Evolutionary conservation across 257 asterid genomes (phyloP).

Genomic region (Solanum tacnaense): DNA sequence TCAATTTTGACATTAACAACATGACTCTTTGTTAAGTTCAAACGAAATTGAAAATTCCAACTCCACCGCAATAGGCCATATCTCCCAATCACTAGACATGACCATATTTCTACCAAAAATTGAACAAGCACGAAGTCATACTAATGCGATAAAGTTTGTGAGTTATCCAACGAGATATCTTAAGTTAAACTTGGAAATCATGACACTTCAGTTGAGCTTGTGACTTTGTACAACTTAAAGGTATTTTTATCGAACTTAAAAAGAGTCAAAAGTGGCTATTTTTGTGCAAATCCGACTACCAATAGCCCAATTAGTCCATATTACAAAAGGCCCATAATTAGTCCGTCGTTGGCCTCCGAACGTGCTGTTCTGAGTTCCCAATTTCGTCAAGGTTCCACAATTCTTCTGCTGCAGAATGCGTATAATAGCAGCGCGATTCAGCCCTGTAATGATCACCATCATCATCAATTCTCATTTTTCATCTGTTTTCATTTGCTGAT

Average conservation of each 20-base stretch:
- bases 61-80: too few relatives aligned
- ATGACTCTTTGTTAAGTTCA: neutral
- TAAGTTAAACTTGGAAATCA: too few relatives aligned
- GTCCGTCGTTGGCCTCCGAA: neutral
- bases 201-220: too few relatives aligned
- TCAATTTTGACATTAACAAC: neutral
- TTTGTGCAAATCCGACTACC: neutral
- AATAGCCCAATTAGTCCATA: neutral
- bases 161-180: too few relatives aligned
- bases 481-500: neutral
- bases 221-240: neutral
- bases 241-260: neutral
- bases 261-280: neutral
- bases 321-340: neutral
- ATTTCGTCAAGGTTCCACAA: neutral
- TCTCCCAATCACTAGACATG: too few relatives aligned
- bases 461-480: neutral
- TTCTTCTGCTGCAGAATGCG: constrained; percentile 23
- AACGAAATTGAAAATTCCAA: too few relatives aligned
- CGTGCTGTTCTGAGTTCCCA: neutral
- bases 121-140: too few relatives aligned
- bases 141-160: too few relatives aligned
- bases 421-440: constrained; percentile 18
- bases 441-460: neutral
- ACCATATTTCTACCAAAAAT: too few relatives aligned